Evolutionary conservation across 306 rosid species (phyloP), one percentile per base, ranked within the genome.

Genomic region (Spatholobus suberectus): DNA sequence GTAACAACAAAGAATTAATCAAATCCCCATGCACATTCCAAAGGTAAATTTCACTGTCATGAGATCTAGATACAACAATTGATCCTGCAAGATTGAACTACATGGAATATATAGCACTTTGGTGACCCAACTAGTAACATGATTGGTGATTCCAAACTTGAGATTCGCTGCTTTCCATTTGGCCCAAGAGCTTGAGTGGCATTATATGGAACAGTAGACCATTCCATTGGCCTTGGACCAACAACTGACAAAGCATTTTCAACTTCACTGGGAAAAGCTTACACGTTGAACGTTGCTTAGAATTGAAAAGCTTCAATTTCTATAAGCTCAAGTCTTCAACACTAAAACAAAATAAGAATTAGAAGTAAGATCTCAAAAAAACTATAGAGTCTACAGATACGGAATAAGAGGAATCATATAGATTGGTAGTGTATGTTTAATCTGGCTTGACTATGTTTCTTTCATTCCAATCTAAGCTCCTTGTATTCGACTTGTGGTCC

Each of bases 181-280:
- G 91, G 85, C 80, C 97, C 92, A 63, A 86, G 87, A 34, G 78
- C 96, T 57, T 82, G 93, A 70, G 92, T 85, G 76, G 90, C 85
- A 77, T 52, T 88, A 61, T 86, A 92, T 58, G 94, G 96, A 76
- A 91, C 89, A 65, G 96, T 85, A 20, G 93, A 89, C 97, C 97
- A 92, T 34, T 95, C 98, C 98, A 93, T 89, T 87, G 96, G 98
- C 90, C 88, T 91, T 52, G 97, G 90, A 81, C 95, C 97, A 86
- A 86, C 88, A 13, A 89, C 86, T 23, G 95, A 87, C 90, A 95
- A 65, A 66, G 96, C 97, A 86, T 61, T 87, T 70, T 90, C 98
- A 81, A 85, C 89, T 83, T 90, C 92, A 44, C 86, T 72, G 2
- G 90, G 91, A 77, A 88, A 72, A 75, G 54, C 87, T 83, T 95